A percentile compares a stretch with the other conserved stretches of the same genome.
phyloP scores from a whole-genome alignment of 108 stramenopile genomes.

The Poteriospumella lacustris region DNA sequence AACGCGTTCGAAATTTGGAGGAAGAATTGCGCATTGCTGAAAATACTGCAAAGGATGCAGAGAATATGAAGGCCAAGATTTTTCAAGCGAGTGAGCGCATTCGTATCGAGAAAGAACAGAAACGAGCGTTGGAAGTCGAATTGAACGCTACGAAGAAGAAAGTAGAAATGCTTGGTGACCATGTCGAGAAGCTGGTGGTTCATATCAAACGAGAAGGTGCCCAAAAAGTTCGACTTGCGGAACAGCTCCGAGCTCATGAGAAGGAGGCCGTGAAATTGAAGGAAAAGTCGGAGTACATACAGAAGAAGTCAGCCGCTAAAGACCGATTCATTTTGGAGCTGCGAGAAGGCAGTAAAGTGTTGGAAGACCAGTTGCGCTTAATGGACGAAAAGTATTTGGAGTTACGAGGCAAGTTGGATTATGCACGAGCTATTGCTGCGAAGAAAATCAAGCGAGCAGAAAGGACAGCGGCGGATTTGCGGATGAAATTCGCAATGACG shows the following conservation, averaged over 20 bases:
- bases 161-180: conserved; percentile 58
- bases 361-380: conserved; percentile 66
- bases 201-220: conserved; percentile 68
- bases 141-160: conserved; percentile 35
- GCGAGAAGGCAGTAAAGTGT: conserved; percentile 58
- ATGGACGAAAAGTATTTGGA: conserved; percentile 73
- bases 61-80: background rate
- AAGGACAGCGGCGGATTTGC: background rate
- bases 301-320: background rate
- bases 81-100: conserved; percentile 33
- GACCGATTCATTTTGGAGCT: conserved; percentile 60
- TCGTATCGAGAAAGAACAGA: conserved; percentile 37
- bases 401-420: conserved; percentile 64
- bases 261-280: conserved; percentile 10
- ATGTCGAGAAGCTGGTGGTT: conserved; percentile 69
- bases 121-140: conserved; percentile 33
- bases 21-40: background rate
- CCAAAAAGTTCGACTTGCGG: conserved; percentile 52
- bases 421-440: background rate
- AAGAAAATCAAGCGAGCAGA: conserved; percentile 6
- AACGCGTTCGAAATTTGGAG: conserved; percentile 10
- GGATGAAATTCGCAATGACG: conserved; percentile 12
- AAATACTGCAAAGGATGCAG: background rate
- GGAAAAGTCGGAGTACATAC: background rate
- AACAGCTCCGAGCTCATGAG: conserved; percentile 33